These are phyloP conservation scores for Pachyrhizus erosus DNA, from an alignment of 306 rosid species.

Conservation along the genomic window DNA sequence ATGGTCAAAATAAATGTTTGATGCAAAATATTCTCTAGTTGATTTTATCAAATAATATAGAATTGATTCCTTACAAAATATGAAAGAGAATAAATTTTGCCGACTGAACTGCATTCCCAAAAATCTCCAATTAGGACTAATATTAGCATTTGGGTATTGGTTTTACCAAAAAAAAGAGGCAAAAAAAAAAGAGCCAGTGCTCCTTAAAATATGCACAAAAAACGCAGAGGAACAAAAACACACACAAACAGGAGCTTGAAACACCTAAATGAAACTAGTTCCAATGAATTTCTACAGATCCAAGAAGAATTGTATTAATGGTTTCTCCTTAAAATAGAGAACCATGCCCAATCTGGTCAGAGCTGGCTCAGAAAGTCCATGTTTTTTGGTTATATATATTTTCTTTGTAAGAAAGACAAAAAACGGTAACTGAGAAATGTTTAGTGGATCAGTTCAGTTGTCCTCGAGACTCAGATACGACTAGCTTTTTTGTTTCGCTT, in stretches of 20 bases:
- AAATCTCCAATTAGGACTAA: conserved; percentile 29
- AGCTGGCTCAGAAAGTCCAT: conserved; percentile 26
- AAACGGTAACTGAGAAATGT: conserved; percentile 5
- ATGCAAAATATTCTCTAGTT: conserved; percentile 24
- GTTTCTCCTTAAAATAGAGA: conserved; percentile 41
- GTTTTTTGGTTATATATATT: background rate
- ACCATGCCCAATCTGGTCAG: conserved; percentile 43
- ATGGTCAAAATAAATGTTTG: background rate
- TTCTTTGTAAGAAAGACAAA: conserved; percentile 10
- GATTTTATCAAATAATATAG: conserved; percentile 32
- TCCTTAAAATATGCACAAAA: background rate
- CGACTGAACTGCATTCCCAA: conserved; percentile 46
- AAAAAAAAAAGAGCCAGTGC: background rate
- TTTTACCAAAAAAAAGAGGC: conserved; percentile 46
- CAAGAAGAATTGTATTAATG: conserved; percentile 46
- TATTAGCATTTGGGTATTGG: conserved; percentile 36
- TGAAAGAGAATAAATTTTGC: conserved; percentile 25
- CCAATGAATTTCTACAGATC: conserved; percentile 55
- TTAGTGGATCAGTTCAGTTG: conserved; percentile 49
- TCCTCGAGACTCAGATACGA: conserved; percentile 23
- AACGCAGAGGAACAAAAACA: conserved; percentile 31
- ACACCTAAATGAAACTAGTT: conserved; percentile 44
- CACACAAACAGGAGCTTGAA: conserved; percentile 17
- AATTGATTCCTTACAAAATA: conserved; percentile 27
- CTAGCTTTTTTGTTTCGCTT: background rate